These are phyloP conservation scores for Lentinula sp. DNA, from an alignment of 768 basidiomycete genomes.

Conservation along the genomic window DNA sequence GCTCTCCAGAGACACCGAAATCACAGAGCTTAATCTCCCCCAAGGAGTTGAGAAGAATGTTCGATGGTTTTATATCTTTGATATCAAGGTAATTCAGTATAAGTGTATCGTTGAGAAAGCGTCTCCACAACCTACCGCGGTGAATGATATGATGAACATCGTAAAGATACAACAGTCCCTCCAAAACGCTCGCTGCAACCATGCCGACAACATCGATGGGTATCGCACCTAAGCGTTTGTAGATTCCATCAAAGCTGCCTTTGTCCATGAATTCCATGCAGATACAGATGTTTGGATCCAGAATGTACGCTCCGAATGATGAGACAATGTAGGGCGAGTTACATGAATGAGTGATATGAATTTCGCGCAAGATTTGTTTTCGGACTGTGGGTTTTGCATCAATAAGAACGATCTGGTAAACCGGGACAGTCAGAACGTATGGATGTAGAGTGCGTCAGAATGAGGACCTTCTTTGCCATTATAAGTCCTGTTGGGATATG, in stretches of 20 bases:
- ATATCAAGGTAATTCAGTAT: not conserved
- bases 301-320: conserved; percentile 93
- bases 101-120: conserved; percentile 16
- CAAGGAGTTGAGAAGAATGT: conserved; percentile 89
- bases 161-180: conserved; percentile 94
- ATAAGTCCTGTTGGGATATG: conserved; percentile 86
- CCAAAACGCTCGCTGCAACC: conserved; percentile 91
- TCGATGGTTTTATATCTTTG: conserved; percentile 56
- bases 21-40: conserved; percentile 99
- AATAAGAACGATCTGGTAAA: conserved; percentile 85
- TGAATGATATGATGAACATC: conserved; percentile 97
- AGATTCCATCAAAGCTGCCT: conserved; percentile 89
- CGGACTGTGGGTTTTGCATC: conserved; percentile 94
- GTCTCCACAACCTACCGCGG: conserved; percentile 53
- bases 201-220: conserved; percentile 88
- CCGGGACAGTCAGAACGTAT: not conserved
- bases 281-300: conserved; percentile 97
- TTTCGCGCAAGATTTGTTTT: conserved; percentile 95
- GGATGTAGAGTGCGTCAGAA: not conserved
- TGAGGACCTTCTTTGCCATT: conserved; percentile 94
- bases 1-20: conserved; percentile 97
- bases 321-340: conserved; percentile 90
- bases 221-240: conserved; percentile 92
- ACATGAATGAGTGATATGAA: conserved; percentile 99
- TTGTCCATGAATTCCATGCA: conserved; percentile 98